A percentile compares a stretch with the other conserved stretches of the same genome.
phyloP scores from a whole-genome alignment of 2,329 filamentous ascomycete genomes.

The Didymella glomerata region DNA sequence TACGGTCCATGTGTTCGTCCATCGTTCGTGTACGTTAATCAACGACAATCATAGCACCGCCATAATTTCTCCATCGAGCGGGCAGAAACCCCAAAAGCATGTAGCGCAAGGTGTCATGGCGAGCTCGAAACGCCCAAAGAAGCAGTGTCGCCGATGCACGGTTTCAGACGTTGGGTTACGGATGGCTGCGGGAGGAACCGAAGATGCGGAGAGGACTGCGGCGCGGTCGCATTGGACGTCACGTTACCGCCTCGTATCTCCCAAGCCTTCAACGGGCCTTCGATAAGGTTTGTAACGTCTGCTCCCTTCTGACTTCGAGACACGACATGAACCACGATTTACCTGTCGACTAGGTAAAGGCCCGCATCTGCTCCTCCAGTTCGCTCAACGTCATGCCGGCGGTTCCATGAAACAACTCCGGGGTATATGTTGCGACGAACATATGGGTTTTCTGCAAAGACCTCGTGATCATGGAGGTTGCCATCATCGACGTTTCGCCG shows the following conservation, averaged over 20 bases:
- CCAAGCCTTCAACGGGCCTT: neutral
- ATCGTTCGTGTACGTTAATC: neutral
- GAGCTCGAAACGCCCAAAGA: slow-evolving; percentile 1
- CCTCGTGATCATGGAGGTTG: neutral
- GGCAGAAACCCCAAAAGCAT: neutral
- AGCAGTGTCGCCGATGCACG: slow-evolving; percentile 7
- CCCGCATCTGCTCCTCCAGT: neutral
- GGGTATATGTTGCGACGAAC: neutral
- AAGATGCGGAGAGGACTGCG: slow-evolving; percentile 10
- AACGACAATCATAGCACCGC: slow-evolving; percentile 1
- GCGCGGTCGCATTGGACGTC: slow-evolving; percentile 1
- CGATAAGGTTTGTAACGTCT: slow-evolving; percentile 7
- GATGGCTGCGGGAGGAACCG: slow-evolving; percentile 10
- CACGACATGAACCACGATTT: neutral
- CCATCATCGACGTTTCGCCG: neutral
- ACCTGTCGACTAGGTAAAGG: neutral
- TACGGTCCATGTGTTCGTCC: slow-evolving; percentile 1
- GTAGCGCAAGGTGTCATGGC: slow-evolving; percentile 3
- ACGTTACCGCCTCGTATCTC: neutral
- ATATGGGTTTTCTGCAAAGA: neutral
- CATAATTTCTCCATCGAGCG: slow-evolving; percentile 11
- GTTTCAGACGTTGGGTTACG: slow-evolving; percentile 18
- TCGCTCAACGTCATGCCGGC: neutral
- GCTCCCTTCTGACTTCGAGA: neutral
- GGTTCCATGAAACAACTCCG: neutral